phyloP scores from a whole-genome alignment of 2,329 filamentous ascomycete genomes.

The Botrytis aclada region DNA sequence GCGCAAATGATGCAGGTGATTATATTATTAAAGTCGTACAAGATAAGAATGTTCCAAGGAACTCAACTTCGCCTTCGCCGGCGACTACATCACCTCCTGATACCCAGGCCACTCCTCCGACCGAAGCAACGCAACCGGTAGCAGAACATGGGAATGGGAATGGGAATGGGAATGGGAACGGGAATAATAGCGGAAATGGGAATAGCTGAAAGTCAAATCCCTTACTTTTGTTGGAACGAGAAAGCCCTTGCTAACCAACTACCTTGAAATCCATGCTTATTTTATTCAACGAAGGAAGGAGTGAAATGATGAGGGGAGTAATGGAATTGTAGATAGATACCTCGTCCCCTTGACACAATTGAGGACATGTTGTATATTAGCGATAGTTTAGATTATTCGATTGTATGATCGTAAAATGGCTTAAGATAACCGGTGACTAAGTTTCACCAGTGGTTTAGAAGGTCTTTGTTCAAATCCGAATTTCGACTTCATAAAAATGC shows the following conservation, averaged over 20 bases:
- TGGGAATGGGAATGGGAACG: conserved; percentile 6
- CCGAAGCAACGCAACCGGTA: neutral
- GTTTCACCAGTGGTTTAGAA: neutral
- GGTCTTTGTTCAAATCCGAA: neutral
- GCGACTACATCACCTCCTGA: neutral
- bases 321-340: conserved; percentile 11
- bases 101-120: neutral
- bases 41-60: conserved; percentile 46
- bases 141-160: conserved; percentile 6
- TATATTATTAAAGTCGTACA: conserved; percentile 63
- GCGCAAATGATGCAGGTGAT: conserved; percentile 66
- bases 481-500: neutral
- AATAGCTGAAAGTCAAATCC: neutral
- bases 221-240: neutral
- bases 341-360: neutral
- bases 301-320: neutral
- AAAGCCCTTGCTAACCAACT: neutral
- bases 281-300: neutral
- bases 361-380: conserved; percentile 5
- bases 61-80: neutral
- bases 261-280: neutral
- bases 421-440: neutral
- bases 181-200: neutral
- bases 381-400: neutral
- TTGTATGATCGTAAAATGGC: neutral